phyloP scores from a whole-genome alignment of 805 yeast species.

The Kluyveromyces lactis region DNA sequence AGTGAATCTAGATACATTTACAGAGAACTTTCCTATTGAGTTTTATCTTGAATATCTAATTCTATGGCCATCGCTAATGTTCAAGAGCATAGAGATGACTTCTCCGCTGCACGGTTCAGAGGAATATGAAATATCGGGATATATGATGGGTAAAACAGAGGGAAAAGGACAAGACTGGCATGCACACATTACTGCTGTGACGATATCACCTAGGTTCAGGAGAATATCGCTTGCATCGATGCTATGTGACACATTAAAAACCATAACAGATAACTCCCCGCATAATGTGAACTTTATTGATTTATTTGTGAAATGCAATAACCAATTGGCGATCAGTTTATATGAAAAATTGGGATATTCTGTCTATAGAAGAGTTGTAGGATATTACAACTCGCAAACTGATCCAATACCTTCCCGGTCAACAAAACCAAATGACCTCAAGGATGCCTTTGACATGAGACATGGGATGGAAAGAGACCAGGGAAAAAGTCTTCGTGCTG shows the following conservation, averaged over 20 bases:
- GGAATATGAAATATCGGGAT: conserved; percentile 40
- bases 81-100: conserved; percentile 53
- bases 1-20: conserved; percentile 78
- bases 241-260: conserved; percentile 65
- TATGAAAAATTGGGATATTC: conserved; percentile 83
- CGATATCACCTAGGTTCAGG: conserved; percentile 74
- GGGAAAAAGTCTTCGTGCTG: conserved; percentile 42
- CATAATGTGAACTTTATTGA: conserved; percentile 81
- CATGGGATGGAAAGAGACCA: conserved; percentile 52
- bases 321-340: conserved; percentile 65
- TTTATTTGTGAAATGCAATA: conserved; percentile 83
- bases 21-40: conserved; percentile 81
- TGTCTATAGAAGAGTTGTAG: conserved; percentile 79
- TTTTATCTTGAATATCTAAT: conserved; percentile 79
- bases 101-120: conserved; percentile 5
- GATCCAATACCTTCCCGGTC: conserved; percentile 36
- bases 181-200: conserved; percentile 92
- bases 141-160: conserved; percentile 95
- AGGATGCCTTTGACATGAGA: conserved; percentile 88
- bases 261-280: conserved; percentile 68
- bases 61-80: conserved; percentile 84
- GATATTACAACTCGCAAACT: conserved; percentile 62
- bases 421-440: conserved; percentile 47
- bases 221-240: conserved; percentile 79
- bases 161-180: conserved; percentile 87